phyloP scores from a whole-genome alignment of 1,139 yeast species.

The Yamadazyma taylorii region DNA sequence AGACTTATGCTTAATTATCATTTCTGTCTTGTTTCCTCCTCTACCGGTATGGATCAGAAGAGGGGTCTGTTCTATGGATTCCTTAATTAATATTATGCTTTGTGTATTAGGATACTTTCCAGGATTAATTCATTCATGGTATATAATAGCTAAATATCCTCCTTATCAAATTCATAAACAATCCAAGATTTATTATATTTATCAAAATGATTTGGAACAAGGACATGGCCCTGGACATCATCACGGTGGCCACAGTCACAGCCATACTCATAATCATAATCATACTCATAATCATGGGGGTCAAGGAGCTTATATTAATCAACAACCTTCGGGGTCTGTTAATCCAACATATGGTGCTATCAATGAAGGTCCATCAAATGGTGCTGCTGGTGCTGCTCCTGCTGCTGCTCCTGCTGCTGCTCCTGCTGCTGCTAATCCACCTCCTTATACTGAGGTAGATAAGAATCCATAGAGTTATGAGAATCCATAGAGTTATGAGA shows the following conservation, averaged over 20 bases:
- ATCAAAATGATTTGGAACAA: conserved; percentile 32
- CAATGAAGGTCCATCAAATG: conserved; percentile 6
- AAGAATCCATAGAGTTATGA: conserved; percentile 1
- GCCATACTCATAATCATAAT: conserved; percentile 20
- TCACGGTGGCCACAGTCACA: conserved; percentile 11
- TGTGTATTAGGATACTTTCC: conserved; percentile 66
- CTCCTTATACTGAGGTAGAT: conserved; percentile 33
- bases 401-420: no score
- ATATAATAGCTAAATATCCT: conserved; percentile 54
- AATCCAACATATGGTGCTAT: conserved; percentile 18
- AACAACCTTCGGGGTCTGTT: conserved; percentile 12
- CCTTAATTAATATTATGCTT: conserved; percentile 57
- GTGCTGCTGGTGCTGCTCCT: conserved; percentile 37
- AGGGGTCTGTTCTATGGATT: conserved; percentile 63
- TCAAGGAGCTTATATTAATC: conserved; percentile 8
- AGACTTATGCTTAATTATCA: conserved; percentile 56
- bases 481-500: neutral
- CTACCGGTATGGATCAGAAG: conserved; percentile 69
- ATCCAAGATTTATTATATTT: conserved; percentile 33
- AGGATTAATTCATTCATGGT: conserved; percentile 68
- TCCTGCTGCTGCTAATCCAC: conserved; percentile 28
- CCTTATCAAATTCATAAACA: conserved; percentile 24
- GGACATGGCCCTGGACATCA: conserved; percentile 12
- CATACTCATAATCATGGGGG: conserved; percentile 23
- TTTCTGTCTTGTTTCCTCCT: conserved; percentile 69